Base-by-base conservation (phyloP, 768 basidiomycete species). In the Coprinopsis strossmayeri region DNA sequence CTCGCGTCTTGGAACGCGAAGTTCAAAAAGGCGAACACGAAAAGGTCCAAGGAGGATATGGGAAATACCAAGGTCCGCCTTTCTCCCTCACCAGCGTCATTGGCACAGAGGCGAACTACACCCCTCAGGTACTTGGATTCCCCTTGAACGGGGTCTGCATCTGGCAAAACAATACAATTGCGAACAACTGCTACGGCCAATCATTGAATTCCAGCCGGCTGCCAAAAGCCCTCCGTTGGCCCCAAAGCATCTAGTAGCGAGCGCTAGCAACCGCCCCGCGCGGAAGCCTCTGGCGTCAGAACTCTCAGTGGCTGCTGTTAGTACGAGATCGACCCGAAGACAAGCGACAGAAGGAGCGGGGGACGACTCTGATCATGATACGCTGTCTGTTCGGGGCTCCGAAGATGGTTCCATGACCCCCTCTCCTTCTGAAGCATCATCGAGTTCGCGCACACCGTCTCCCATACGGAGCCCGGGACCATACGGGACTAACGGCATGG, bases 21-120 rank as follows among this genome's bases (percentile, higher is more conserved):
- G 85, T 99, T 5, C 96, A 99, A 64, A 98, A 98, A 64, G 96
- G 94, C 23, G 90, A 92, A 58, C 96, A 99, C 65, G 95, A 98
- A 69, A 99, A 99, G 64, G 94, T 99, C 0, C 96, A 99, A 65
- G 96, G 96, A 20, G 96, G 96, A 2, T 99, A 98, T 65, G 96
- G 96, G 57, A 99, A 99, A 69, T 98, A 98, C 63, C 96, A 99
- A 76, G 96, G 96, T 94, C 44, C 53, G 78, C 59, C 37, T 50
- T 53, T 38, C 50, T 18, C 24, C 18, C 35, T 38, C 35, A 7
- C 30, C 27, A n/a, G 32, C 23, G 37, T 48, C 43, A 47, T 57
- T 46, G 47, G 57, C 46, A 26, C 37, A 45, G 27, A 39, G 40
- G 46, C 46, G 30, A 59, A 53, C 53, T 55, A 49, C 48, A 28